Base-by-base conservation (phyloP, 352 stramenopile species). In the Blastocystis sp. region DNA sequence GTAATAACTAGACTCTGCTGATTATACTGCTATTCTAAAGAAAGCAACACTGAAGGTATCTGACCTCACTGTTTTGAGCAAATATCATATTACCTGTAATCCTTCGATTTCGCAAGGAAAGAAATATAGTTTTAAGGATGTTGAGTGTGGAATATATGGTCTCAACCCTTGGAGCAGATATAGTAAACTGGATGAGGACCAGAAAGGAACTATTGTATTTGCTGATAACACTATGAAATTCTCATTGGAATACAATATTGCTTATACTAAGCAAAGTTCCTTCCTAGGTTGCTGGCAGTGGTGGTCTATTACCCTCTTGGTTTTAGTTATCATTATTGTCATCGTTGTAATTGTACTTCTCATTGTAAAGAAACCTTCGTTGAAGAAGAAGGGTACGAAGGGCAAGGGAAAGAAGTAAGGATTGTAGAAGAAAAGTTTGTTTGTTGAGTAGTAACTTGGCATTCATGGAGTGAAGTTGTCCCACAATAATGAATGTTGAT, bases 201-300 rank as follows among this genome's bases (percentile, higher is more conserved):
- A 54, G 17, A 13, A 48, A 1, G 44, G 35, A 15, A 53, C 35
- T 15, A 33, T 76, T 22, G 7, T 19, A 22, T 76, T 76, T 19
- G 13, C 35, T 15, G 24, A 76, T 19, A 22, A 76, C 30, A 37
- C 48, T 24, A 37, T 76, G 64, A 56, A 0, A 22, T 76, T 76
- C 33, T 54, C 30, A 27, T n/a, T 48, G 33, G 64, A 51, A 19
- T 27, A 9, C 1, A 27, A 15, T 22, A 53, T 48, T n/a, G 11
- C 24, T 33, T 76, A 76, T 48, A 37, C 35, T n/a, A 76, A 76
- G 64, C 22, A 53, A 6, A 76, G 33, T 44, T 56, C 22, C 33
- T 76, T 76, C 64, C 22, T 44, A 6, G 64, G 64, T 27, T 76
- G 64, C 64, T 76, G 64, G 64, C 11, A 76, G 33, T 76, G 64